These are phyloP conservation scores for Xenoacremonium recifei DNA, from an alignment of 2,329 filamentous ascomycete genomes.

Conservation along the genomic window DNA sequence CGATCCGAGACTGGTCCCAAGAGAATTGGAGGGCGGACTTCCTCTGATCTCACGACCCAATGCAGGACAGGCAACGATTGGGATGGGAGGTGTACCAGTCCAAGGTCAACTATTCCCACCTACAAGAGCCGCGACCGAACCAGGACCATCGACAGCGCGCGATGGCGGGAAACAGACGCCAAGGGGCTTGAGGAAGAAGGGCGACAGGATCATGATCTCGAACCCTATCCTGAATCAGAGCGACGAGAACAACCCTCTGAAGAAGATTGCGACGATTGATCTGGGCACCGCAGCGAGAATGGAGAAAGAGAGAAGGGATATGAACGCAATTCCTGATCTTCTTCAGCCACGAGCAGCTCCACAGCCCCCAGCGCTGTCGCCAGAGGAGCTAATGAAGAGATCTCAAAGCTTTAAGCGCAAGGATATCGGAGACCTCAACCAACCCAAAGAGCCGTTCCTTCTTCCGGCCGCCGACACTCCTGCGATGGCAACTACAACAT, in stretches of 20 bases:
- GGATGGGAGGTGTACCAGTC: constrained; percentile 38
- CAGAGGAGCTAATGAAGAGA: constrained; percentile 33
- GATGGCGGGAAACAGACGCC: constrained; percentile 14
- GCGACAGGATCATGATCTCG: constrained; percentile 47
- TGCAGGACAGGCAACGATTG: constrained; percentile 32
- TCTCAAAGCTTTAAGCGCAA: constrained; percentile 38
- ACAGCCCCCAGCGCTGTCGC: constrained; percentile 31
- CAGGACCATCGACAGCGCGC: constrained; percentile 14
- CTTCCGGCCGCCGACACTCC: constrained; percentile 13
- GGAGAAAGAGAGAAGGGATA: constrained; percentile 44
- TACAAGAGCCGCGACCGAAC: constrained; percentile 29
- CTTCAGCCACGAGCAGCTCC: constrained; percentile 36
- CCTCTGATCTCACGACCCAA: constrained; percentile 38
- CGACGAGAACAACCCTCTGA: constrained; percentile 38
- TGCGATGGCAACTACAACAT: constrained; percentile 41
- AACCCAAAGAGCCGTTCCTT: constrained; percentile 5
- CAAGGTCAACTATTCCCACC: constrained; percentile 43
- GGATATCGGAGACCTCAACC: constrained; percentile 30
- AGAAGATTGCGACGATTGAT: constrained; percentile 48
- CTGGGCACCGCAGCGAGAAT: constrained; percentile 46
- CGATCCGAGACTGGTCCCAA: constrained; percentile 3
- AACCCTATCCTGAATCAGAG: constrained; percentile 42
- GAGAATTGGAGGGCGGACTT: constrained; percentile 25
- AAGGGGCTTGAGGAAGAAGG: constrained; percentile 27
- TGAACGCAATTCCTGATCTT: constrained; percentile 29